Evolutionary conservation across 139 green algal genomes (phyloP).

Genomic region (Medakamo hakoo): DNA sequence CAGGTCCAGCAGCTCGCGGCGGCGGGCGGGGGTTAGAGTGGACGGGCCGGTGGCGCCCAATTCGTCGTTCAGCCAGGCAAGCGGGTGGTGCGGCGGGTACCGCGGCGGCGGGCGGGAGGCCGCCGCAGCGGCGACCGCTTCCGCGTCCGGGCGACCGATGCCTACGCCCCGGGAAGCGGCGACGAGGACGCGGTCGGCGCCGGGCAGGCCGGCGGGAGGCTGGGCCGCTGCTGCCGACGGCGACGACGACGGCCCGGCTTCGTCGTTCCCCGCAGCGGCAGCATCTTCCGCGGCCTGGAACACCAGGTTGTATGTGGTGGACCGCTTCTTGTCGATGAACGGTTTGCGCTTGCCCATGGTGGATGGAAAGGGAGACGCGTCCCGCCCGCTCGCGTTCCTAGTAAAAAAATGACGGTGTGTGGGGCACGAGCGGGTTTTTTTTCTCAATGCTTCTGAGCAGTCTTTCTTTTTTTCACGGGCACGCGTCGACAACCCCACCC

Average conservation of each 20-base stretch:
- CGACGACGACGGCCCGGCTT: too few species aligned
- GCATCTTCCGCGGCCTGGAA: conserved; percentile 28
- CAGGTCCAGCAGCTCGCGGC: conserved; percentile 51
- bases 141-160: conserved; percentile 12
- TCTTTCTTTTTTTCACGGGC: too few species aligned
- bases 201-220: too few species aligned
- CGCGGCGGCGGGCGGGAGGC: background rate
- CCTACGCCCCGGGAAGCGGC: conserved; percentile 14
- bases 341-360: conserved; percentile 44
- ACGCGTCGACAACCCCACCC: too few species aligned
- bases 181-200: conserved; percentile 22
- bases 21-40: conserved; percentile 30
- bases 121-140: conserved; percentile 8
- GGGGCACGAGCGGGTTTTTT: conserved; percentile 3
- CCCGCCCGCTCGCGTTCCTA: background rate
- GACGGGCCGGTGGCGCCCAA: background rate
- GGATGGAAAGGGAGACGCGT: background rate
- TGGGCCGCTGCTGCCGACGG: too few species aligned
- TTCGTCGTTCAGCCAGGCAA: conserved; percentile 28
- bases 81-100: conserved; percentile 21
- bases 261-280: conserved; percentile 14
- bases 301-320: conserved; percentile 55
- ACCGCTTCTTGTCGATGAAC: conserved; percentile 73
- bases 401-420: background rate
- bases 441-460: conserved; percentile 4